A percentile compares a stretch with the other conserved stretches of the same genome.
These are phyloP conservation scores for Debaryomyces prosopidis DNA, from an alignment of 805 yeast species.

Conservation along the genomic window DNA sequence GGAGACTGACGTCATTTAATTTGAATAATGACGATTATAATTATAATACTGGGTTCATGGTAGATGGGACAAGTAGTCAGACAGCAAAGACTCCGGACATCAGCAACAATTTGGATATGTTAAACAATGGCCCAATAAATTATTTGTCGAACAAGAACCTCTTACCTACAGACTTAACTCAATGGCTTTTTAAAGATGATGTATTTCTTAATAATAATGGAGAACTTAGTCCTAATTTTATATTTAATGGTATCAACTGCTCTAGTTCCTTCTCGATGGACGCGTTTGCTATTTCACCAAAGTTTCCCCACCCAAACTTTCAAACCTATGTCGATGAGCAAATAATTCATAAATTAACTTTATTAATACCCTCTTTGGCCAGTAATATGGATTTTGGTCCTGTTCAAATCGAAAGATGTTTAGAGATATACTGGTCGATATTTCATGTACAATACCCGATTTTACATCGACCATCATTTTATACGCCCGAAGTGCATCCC, in stretches of 20 bases:
- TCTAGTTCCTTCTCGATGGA: background rate
- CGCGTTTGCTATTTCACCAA: constrained; percentile 5
- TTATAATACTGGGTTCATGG: too few species aligned
- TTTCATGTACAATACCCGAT: constrained; percentile 59
- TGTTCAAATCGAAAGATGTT: constrained; percentile 5
- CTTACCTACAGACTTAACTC: constrained; percentile 18
- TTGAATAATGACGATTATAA: too few species aligned
- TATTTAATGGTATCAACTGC: constrained; percentile 3
- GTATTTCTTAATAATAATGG: background rate
- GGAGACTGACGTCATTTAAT: too few species aligned
- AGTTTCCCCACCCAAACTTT: constrained; percentile 1
- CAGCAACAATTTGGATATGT: too few species aligned
- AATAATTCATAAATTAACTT: background rate
- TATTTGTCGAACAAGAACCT: background rate
- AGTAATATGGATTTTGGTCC: constrained; percentile 5
- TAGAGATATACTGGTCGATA: constrained; percentile 49
- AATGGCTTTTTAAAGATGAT: constrained; percentile 19
- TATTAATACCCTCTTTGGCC: constrained; percentile 5
- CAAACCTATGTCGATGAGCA: constrained; percentile 1
- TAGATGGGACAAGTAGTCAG: too few species aligned
- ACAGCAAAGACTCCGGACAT: too few species aligned
- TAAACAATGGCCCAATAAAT: background rate
- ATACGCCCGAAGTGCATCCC: constrained; percentile 44
- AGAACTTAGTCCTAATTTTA: constrained; percentile 7
- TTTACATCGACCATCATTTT: constrained; percentile 57